Base-by-base conservation (phyloP, 768 basidiomycete species). In the Tricholoma sp. region DNA sequence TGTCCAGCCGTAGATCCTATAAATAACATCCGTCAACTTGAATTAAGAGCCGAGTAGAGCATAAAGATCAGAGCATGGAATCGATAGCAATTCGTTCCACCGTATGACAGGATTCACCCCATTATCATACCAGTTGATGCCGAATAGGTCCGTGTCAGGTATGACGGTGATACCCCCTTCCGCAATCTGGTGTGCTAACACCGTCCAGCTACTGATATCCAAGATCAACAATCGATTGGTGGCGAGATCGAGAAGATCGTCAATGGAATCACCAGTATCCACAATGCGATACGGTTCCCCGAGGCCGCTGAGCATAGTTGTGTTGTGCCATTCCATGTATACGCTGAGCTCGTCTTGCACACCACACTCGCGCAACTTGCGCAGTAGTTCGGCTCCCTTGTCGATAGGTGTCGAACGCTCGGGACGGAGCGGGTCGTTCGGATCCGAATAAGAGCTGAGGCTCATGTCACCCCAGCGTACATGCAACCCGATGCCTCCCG, bases 241-340 rank as follows among this genome's bases (percentile, higher is more conserved):
- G 9, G 51, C 51, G 20, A 52, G 51, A 31, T 52, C 51, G 34
- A 52, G 51, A 20, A 52, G 51, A 41, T 52, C 51, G 5, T 36
- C 51, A n/a, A 52, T 18, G 36, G 51, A 52, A 41, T 52, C 51
- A 17, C 50, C 50, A 7, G 9, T 37, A 29, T 52, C 51, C 8
- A 52, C 34, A 13, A 52, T 52, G 51, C 34, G 51, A 18, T 52
- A 52, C 6, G 51, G 51, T 33, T 52, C 34, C 3, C 51, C 51
- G 17, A 52, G 51, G 20, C 51, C 51, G 18, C 6, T n/a, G 51
- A 52, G 51, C 33, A 52, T 37, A n/a, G 51, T 52, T 13, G 7
- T 18, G 9, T 52, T 52, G 51, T 52, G 51, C 51, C 51, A 52
- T 31, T 52, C 51, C 51, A 52, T 52, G 51, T 52, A 52, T 10